Evolutionary conservation across 192 early-diverging fungal species (phyloP).

Genomic region (Coemansia furcata): DNA sequence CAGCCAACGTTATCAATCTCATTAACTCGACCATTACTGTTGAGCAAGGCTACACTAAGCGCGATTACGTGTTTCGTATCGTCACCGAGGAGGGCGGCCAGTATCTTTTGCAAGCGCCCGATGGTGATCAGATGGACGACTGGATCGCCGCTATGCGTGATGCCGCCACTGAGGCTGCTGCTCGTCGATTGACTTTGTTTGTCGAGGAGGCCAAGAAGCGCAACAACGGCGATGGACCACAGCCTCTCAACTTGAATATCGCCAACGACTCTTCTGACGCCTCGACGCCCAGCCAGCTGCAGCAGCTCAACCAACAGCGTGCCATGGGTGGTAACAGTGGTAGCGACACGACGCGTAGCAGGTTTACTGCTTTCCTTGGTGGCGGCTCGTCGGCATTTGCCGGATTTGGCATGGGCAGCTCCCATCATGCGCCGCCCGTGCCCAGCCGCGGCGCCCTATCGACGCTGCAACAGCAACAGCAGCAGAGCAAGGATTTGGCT

Average conservation of each 20-base stretch:
- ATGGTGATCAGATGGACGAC: slow-evolving; percentile 66
- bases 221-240: slow-evolving; percentile 16
- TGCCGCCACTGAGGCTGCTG: slow-evolving; percentile 68
- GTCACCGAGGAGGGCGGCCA: slow-evolving; percentile 78
- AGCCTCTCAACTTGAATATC: background rate
- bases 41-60: slow-evolving; percentile 63
- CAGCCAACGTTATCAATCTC: slow-evolving; percentile 71
- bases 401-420: slow-evolving; percentile 24
- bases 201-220: slow-evolving; percentile 59
- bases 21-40: slow-evolving; percentile 73
- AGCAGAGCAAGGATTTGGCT: slow-evolving; percentile 2
- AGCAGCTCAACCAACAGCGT: background rate
- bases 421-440: slow-evolving; percentile 17
- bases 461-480: slow-evolving; percentile 13
- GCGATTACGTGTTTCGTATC: slow-evolving; percentile 75
- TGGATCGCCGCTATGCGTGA: slow-evolving; percentile 69
- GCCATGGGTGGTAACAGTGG: slow-evolving; percentile 7
- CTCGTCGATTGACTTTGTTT: slow-evolving; percentile 65
- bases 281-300: slow-evolving; percentile 9
- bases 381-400: slow-evolving; percentile 38
- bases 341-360: slow-evolving; percentile 43
- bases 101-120: slow-evolving; percentile 68
- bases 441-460: slow-evolving; percentile 31
- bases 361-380: slow-evolving; percentile 49
- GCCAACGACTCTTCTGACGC: background rate